Conservation (phyloP, 2,329 filamentous ascomycete genomes). For the Ceratocystis huliohia region DNA sequence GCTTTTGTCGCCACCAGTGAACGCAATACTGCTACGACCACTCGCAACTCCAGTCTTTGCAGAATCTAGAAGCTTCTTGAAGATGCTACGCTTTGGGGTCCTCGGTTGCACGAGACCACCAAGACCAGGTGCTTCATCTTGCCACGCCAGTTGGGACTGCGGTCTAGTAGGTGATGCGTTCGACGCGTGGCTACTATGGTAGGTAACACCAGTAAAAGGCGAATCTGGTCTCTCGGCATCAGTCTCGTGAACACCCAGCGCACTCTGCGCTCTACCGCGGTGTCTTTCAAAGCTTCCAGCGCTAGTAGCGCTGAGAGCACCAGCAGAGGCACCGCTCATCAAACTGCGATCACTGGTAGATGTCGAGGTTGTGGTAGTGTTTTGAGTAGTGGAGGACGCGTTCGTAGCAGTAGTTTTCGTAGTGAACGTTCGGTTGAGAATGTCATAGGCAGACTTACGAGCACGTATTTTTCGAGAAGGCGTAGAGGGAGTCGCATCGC, state of each 20-base stretch:
- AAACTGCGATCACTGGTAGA: slow-evolving; percentile 71
- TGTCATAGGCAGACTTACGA: slow-evolving; percentile 67
- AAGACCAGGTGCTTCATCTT: slow-evolving; percentile 55
- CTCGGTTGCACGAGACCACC: slow-evolving; percentile 69
- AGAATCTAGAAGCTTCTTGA: slow-evolving; percentile 88
- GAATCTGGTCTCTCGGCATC: slow-evolving; percentile 46
- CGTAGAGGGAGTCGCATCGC: slow-evolving; percentile 11
- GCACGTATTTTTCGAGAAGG: slow-evolving; percentile 38
- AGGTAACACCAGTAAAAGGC: slow-evolving; percentile 67
- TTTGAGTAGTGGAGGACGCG: slow-evolving; percentile 60
- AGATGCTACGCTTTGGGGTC: slow-evolving; percentile 74
- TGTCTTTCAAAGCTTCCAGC: slow-evolving; percentile 83
- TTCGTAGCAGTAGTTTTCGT: slow-evolving; percentile 78
- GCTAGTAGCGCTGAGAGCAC: slow-evolving; percentile 86
- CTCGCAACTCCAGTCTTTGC: slow-evolving; percentile 89
- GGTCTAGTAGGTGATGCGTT: slow-evolving; percentile 38
- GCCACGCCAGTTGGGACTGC: slow-evolving; percentile 53
- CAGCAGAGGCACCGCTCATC: slow-evolving; percentile 87
- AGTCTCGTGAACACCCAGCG: slow-evolving; percentile 47
- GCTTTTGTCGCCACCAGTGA: slow-evolving; percentile 32
- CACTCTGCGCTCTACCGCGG: slow-evolving; percentile 51
- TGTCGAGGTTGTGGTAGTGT: slow-evolving; percentile 60
- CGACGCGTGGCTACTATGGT: slow-evolving; percentile 76
- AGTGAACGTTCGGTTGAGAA: slow-evolving; percentile 71
- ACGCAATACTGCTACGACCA: slow-evolving; percentile 71